Evolutionary conservation across 139 green algal genomes (phyloP), one percentile per base, ranked within the genome.

Genomic region (Chlorella sp.): DNA sequence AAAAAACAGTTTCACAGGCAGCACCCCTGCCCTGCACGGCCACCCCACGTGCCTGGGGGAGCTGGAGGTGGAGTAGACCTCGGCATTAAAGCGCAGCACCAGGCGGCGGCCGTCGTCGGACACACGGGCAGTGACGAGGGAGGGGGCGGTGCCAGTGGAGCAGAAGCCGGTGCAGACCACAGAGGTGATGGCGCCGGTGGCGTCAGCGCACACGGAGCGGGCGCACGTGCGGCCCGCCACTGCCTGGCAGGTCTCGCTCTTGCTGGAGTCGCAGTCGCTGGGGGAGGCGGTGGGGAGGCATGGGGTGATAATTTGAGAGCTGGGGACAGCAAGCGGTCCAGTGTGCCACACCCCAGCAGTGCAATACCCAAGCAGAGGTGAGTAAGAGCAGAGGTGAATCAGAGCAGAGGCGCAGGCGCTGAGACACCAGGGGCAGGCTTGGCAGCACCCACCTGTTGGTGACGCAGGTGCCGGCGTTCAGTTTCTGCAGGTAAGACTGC

Each of bases 381-480:
- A n/a, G n/a, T n/a, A n/a, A n/a, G n/a, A n/a, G n/a, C n/a, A n/a
- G n/a, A 78, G 68, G 24, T 30, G 68, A 5, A 18, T 18, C 5
- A 34, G 19, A 34, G 26, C 24, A 1, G 68, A 22, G 21, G 64
- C 64, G 64, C 64, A 9, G 24, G 24, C 24, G 5, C n/a, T 73
- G 64, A 14, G 11, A 26, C 64, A 30, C 2, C 64, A 73, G 22
- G 22, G 3, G 22, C 30, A 34, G 24, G 3, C 69, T 3, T 30
- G 32, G 69, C 69, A 34, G 69, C 39, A 7, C 34, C 4, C 80
- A 85, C 80, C 42, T 24, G 53, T 48, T 14, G 30, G 7, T 66
- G 81, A 28, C 11, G 81, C 81, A 86, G 81, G 81, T 86, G 81
- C 81, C 81, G 3, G 34, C n/a, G 81, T 86, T 86, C 15, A 86